phyloP scores from a whole-genome alignment of 495 filamentous ascomycete genomes.

The Penicillium longicatenatum region DNA sequence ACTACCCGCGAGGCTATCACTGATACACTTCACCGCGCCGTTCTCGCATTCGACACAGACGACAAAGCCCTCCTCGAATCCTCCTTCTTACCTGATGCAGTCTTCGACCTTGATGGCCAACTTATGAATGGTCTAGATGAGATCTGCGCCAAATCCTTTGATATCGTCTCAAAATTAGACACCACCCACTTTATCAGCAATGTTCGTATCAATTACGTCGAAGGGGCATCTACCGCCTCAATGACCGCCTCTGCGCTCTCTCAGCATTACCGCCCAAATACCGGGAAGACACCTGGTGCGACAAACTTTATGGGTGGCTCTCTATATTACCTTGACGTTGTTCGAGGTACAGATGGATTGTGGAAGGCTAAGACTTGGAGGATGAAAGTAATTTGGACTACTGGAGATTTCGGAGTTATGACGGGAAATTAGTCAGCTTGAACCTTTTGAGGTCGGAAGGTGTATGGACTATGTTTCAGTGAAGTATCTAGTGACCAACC shows the following conservation, averaged over 20 bases:
- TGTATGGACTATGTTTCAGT: too few species aligned
- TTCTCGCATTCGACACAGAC: conserved; percentile 29
- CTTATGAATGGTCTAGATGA: conserved; percentile 19
- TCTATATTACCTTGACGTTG: conserved; percentile 29
- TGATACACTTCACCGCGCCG: conserved; percentile 32
- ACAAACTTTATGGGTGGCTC: conserved; percentile 16
- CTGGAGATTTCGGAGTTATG: not conserved
- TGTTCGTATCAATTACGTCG: conserved; percentile 29
- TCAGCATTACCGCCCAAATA: conserved; percentile 30
- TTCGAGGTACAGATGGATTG: conserved; percentile 28
- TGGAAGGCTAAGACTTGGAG: conserved; percentile 31
- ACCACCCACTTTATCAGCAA: conserved; percentile 38
- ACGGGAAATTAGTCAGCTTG: too few species aligned
- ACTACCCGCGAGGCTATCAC: conserved; percentile 28
- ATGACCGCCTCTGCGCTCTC: conserved; percentile 26
- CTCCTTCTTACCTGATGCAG: conserved; percentile 18
- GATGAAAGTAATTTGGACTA: conserved; percentile 30
- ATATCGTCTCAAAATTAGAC: conserved; percentile 26
- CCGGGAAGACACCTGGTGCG: conserved; percentile 20
- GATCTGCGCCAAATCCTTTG: conserved; percentile 21
- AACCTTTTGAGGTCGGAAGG: too few species aligned
- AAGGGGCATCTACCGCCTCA: conserved; percentile 19
- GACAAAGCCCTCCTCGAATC: conserved; percentile 31
- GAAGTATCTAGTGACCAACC: conserved; percentile 3
- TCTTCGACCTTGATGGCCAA: conserved; percentile 24